Evolutionary conservation across 2,329 filamentous ascomycete species (phyloP).

Genomic region (Penicillium sp.): DNA sequence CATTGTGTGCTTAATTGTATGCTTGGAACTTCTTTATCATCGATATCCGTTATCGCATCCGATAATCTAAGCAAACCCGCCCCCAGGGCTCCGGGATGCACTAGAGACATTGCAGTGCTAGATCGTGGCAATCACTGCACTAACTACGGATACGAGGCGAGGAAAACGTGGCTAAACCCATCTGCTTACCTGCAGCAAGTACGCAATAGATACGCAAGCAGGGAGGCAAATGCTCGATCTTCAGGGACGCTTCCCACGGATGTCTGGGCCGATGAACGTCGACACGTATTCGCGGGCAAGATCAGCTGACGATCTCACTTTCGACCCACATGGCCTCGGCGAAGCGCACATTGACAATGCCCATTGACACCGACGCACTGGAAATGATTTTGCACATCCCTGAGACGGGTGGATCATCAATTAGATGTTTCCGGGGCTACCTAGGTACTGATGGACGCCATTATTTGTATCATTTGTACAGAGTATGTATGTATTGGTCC

Average conservation of each 20-base stretch:
- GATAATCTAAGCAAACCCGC: background rate
- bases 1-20: too few relatives aligned
- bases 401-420: background rate
- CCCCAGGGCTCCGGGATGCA: background rate
- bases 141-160: background rate
- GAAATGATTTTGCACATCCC: background rate
- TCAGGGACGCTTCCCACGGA: background rate
- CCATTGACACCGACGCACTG: background rate
- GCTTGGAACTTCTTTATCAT: too few relatives aligned
- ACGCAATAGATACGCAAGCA: background rate
- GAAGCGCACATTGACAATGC: background rate
- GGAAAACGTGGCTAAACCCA: too few relatives aligned
- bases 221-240: background rate
- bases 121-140: background rate
- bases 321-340: background rate
- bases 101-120: background rate
- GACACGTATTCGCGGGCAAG: background rate
- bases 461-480: background rate
- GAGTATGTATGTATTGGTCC: background rate
- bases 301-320: background rate
- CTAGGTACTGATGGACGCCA: background rate
- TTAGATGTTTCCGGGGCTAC: background rate
- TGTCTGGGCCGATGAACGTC: background rate
- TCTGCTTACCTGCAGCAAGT: background rate
- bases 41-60: background rate